A percentile compares a stretch with the other conserved stretches of the same genome.
Conservation (phyloP, 2,329 filamentous ascomycete genomes). For the Neoarthrinium moseri region DNA sequence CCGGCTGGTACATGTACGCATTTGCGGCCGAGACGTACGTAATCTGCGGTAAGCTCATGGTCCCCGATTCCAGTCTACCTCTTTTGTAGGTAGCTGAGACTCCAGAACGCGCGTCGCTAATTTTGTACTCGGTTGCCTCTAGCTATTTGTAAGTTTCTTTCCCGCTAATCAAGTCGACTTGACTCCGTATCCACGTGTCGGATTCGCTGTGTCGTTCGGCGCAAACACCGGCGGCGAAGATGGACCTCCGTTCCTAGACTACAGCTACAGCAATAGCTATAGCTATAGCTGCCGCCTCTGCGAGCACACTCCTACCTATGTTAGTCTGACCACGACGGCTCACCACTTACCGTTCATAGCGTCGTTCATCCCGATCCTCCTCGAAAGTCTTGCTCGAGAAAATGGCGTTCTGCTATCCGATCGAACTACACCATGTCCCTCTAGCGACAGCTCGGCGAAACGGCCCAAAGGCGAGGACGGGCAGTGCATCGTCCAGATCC, state of each 20-base stretch:
- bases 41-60: conserved; percentile 71
- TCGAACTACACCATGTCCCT: conserved; percentile 61
- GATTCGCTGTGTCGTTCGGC: too few species aligned
- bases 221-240: too few species aligned
- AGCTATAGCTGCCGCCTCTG: neutral
- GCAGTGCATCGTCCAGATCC: conserved; percentile 80
- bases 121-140: neutral
- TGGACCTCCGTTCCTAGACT: too few species aligned
- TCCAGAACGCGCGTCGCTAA: neutral
- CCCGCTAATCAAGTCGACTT: conserved; percentile 2
- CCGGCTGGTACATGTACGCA: conserved; percentile 94
- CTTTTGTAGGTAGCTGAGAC: neutral
- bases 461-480: conserved; percentile 43
- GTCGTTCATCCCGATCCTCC: conserved; percentile 91
- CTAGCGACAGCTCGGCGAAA: conserved; percentile 59
- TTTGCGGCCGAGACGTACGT: conserved; percentile 97
- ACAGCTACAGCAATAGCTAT: too few species aligned
- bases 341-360: conserved; percentile 46
- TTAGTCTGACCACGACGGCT: neutral
- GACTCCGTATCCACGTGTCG: too few species aligned
- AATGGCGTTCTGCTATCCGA: conserved; percentile 85
- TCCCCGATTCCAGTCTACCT: neutral
- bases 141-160: conserved; percentile 14
- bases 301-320: neutral
- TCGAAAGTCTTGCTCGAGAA: conserved; percentile 90